These are phyloP conservation scores for Neonothopanus nambi DNA, from an alignment of 1,284 basidiomycete species.

Conservation along the genomic window DNA sequence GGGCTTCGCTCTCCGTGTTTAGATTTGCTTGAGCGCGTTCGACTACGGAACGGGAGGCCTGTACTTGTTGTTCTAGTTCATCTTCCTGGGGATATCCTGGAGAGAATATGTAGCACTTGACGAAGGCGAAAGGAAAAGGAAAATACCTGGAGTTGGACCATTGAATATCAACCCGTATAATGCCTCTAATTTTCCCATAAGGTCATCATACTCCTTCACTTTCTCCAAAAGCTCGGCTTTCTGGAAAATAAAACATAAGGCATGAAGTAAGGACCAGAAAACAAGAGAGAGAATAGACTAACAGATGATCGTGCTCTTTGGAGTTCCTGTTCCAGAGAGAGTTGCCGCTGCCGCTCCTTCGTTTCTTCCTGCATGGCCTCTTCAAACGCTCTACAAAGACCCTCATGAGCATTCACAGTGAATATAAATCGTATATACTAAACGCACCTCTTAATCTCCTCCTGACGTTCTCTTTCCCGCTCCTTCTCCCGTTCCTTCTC, in stretches of 20 bases:
- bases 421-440: neutral
- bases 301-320: constrained; percentile 4
- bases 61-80: constrained; percentile 14
- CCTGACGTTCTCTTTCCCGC: constrained; percentile 1
- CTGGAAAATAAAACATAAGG: neutral
- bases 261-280: neutral
- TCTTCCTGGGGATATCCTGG: constrained; percentile 16
- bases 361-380: constrained; percentile 13
- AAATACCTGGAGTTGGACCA: constrained; percentile 14
- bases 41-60: constrained; percentile 7
- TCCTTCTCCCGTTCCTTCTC: constrained; percentile 12
- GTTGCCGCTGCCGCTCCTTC: constrained; percentile 10
- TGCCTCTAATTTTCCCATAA: constrained; percentile 12
- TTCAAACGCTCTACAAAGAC: constrained; percentile 2
- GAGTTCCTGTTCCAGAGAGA: constrained; percentile 5
- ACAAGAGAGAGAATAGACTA: neutral
- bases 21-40: constrained; percentile 9
- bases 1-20: constrained; percentile 10
- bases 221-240: constrained; percentile 1
- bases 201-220: constrained; percentile 10
- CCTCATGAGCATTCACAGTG: neutral
- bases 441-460: constrained; percentile 2
- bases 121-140: neutral
- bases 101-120: neutral
- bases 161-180: constrained; percentile 16